Base-by-base conservation (phyloP, 192 early-diverging fungal species). In the Oehlia diaphana region DNA sequence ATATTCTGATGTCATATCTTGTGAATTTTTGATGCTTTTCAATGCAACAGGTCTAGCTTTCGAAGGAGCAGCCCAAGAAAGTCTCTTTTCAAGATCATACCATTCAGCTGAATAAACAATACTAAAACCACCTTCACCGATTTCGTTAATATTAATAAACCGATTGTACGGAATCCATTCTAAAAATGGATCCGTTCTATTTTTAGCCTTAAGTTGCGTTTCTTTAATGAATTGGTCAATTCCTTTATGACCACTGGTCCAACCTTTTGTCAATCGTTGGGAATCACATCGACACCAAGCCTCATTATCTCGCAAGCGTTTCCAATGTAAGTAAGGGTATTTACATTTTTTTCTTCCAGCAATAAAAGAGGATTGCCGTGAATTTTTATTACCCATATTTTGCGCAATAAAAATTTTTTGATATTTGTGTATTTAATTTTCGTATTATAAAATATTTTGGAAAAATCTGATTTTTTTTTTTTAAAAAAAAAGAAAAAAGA, bases 41-140 rank as follows among this genome's bases (percentile, higher is more conserved):
- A 74, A 62, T 4, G 72, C 72, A 6, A 74, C 72, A 7, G 53
- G 72, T 61, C 72, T 62, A 35, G 47, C 13, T 61, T 74, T 61
- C 19, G 23, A 23, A n/a, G 26, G 49, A 16, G 16, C 28, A 10
- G 35, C 68, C 68, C 68, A 70, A 23, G 68, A 70, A 70, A 70
- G 21, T 70, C 68, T 37, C 47, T 70, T 70, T 42, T 37, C 68
- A 33, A 70, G 33, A 10, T 70, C 68, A 47, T 26, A 16, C 72
- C 72, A 74, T 53, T 61, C 47, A 62, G 72, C 72, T 2, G 49
- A 61, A 74, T 74, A 74, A 50, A 58, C 28, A 33, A 74, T 23
- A n/a, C 49, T 35, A 12, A 74, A 74, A 74, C 72, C 72, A 39
- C 72, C 72, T 74, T 62, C 49, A n/a, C 72, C 72, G 13, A 74